phyloP scores from a whole-genome alignment of 805 yeast species.

The Cyberlindnera suaveolens region DNA sequence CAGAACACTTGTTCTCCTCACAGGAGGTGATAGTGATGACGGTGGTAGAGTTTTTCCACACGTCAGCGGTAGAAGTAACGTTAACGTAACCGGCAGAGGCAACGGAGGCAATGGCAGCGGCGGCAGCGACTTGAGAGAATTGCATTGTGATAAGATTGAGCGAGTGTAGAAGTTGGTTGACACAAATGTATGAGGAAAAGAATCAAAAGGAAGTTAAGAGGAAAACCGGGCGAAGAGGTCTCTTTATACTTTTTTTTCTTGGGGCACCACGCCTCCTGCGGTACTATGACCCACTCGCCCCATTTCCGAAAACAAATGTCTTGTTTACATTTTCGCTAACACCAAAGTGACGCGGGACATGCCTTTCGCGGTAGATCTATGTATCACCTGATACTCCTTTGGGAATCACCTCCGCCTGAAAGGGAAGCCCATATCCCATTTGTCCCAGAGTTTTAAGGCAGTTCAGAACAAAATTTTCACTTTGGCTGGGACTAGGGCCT shows the following conservation, averaged over 20 bases:
- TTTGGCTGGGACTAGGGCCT: no score
- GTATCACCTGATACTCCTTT: no score
- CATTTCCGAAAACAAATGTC: not conserved
- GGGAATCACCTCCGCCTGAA: no score
- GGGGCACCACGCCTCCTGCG: not conserved
- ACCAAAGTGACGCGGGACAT: not conserved
- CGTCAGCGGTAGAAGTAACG: constrained; percentile 25
- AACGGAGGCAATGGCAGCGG: constrained; percentile 24
- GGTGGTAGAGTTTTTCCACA: constrained; percentile 20
- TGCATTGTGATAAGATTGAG: constrained; percentile 26
- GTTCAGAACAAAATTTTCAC: no score
- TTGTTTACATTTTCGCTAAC: not conserved
- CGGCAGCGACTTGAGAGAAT: constrained; percentile 27
- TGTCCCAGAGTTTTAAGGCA: no score
- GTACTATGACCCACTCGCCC: no score
- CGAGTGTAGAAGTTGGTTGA: constrained; percentile 25
- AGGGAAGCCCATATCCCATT: no score
- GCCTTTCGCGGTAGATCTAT: no score
- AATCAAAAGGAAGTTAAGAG: not conserved
- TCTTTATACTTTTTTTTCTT: constrained; percentile 1
- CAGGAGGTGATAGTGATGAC: constrained; percentile 29
- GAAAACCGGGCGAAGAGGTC: constrained; percentile 3
- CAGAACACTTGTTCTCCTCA: constrained; percentile 15
- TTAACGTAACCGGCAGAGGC: constrained; percentile 24
- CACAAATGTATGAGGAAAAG: constrained; percentile 20